Evolutionary conservation across 169 alveolate genomes (phyloP).

Genomic region (Theileria equi): DNA sequence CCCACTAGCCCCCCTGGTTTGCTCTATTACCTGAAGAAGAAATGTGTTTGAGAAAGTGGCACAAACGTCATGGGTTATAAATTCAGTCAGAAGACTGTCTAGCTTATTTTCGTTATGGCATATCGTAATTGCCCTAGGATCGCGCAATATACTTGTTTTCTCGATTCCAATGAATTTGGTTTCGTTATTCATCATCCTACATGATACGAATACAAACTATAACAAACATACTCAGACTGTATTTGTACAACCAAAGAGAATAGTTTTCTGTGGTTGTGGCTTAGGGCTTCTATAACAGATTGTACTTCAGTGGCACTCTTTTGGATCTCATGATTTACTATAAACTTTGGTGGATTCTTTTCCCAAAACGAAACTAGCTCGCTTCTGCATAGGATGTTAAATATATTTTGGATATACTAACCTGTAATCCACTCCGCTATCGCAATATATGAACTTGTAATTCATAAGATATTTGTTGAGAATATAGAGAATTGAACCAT

Average conservation of each 20-base stretch:
- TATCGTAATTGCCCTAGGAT: conserved; percentile 56
- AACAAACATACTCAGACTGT: conserved; percentile 59
- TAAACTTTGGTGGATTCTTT: conserved; percentile 40
- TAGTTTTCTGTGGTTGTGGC: conserved; percentile 70
- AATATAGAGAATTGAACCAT: conserved; percentile 11
- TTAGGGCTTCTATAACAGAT: conserved; percentile 67
- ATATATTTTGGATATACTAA: conserved; percentile 1
- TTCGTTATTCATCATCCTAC: conserved; percentile 5
- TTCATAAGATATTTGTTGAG: conserved; percentile 2
- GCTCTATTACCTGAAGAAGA: conserved; percentile 41
- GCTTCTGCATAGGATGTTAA: neutral
- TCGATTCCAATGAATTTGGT: conserved; percentile 50
- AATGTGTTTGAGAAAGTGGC: neutral
- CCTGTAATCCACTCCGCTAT: conserved; percentile 50
- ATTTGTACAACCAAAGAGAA: conserved; percentile 70
- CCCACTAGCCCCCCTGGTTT: conserved; percentile 61
- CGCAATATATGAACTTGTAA: conserved; percentile 19
- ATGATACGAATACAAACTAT: neutral
- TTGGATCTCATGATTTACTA: conserved; percentile 27
- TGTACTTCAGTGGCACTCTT: conserved; percentile 53
- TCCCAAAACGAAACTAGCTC: conserved; percentile 60
- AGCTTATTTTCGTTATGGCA: conserved; percentile 63
- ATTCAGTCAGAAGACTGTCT: conserved; percentile 57
- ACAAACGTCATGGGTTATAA: conserved; percentile 60
- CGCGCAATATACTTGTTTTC: conserved; percentile 45